phyloP scores from a whole-genome alignment of 2,329 filamentous ascomycete species.

The Lecanosticta acicola region DNA sequence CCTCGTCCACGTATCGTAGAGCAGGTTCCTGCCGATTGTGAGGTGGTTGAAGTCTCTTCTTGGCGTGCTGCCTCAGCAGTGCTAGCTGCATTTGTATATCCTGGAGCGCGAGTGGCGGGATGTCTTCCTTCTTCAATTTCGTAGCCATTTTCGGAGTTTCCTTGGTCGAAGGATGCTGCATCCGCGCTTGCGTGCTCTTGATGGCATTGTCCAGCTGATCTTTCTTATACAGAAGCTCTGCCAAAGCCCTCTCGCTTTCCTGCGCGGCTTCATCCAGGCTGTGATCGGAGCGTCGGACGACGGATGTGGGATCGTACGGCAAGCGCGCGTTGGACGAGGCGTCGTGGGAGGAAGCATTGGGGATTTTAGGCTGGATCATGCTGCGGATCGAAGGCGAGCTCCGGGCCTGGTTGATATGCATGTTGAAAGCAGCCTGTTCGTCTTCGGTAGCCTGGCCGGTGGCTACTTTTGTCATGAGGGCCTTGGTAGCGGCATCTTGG shows the following conservation, averaged over 20 bases:
- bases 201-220: no score
- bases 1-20: no score
- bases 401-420: conserved; percentile 14
- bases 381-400: conserved; percentile 10
- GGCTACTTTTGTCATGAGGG: conserved; percentile 22
- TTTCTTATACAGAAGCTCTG: conserved; percentile 3
- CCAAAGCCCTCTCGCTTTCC: background rate
- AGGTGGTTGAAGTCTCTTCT: no score
- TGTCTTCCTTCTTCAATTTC: no score
- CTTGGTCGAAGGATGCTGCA: no score
- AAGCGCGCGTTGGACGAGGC: background rate
- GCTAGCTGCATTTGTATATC: no score
- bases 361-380: conserved; percentile 3
- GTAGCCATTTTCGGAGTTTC: no score
- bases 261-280: no score
- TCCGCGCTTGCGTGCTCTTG: no score
- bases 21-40: no score
- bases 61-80: no score
- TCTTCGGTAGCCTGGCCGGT: conserved; percentile 19
- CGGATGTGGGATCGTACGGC: background rate
- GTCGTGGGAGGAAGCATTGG: background rate
- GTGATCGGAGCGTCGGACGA: background rate
- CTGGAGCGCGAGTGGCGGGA: no score
- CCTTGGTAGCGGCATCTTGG: conserved; percentile 20
- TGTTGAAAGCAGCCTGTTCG: conserved; percentile 16